A percentile compares a stretch with the other conserved stretches of the same genome.
These are phyloP conservation scores for Leucocoprinus sp. DNA, from an alignment of 768 basidiomycete species.

Conservation along the genomic window DNA sequence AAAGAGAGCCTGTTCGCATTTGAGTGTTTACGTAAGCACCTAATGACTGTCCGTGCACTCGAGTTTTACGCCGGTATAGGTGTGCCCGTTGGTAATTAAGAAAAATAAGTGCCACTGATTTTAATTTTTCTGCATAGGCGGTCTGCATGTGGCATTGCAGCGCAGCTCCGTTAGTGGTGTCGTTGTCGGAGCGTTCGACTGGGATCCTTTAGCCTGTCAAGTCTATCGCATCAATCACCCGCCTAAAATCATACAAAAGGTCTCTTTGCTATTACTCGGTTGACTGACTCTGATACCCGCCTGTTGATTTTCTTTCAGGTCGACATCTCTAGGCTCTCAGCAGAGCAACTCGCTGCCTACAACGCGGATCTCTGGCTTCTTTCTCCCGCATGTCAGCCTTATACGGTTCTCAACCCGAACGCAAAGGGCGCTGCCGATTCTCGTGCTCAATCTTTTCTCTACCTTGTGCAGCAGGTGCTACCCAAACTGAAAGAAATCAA, in stretches of 20 bases:
- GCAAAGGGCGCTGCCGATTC: constrained; percentile 68
- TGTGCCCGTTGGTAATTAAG: constrained; percentile 17
- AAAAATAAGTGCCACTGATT: background rate
- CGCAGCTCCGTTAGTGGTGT: constrained; percentile 38
- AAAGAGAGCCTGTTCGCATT: background rate
- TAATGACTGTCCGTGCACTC: constrained; percentile 27
- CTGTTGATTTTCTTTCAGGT: constrained; percentile 22
- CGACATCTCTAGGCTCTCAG: constrained; percentile 55
- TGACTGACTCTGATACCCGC: background rate
- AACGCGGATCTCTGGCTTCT: constrained; percentile 66
- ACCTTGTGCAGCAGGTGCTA: constrained; percentile 55
- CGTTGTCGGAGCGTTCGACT: constrained; percentile 69
- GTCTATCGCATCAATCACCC: constrained; percentile 63
- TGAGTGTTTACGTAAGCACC: constrained; percentile 8
- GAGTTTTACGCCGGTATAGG: constrained; percentile 85
- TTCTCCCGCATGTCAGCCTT: constrained; percentile 81
- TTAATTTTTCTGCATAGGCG: constrained; percentile 36
- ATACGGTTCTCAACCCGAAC: constrained; percentile 67
- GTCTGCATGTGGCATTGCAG: constrained; percentile 59
- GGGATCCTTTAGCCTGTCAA: constrained; percentile 67
- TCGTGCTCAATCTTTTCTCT: constrained; percentile 67
- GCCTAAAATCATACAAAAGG: constrained; percentile 39
- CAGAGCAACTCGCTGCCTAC: constrained; percentile 34
- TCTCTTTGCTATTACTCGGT: constrained; percentile 16
- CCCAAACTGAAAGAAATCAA: constrained; percentile 41